Conservation (phyloP, 257 asterid species). For the Capsicum rhomboideum region DNA sequence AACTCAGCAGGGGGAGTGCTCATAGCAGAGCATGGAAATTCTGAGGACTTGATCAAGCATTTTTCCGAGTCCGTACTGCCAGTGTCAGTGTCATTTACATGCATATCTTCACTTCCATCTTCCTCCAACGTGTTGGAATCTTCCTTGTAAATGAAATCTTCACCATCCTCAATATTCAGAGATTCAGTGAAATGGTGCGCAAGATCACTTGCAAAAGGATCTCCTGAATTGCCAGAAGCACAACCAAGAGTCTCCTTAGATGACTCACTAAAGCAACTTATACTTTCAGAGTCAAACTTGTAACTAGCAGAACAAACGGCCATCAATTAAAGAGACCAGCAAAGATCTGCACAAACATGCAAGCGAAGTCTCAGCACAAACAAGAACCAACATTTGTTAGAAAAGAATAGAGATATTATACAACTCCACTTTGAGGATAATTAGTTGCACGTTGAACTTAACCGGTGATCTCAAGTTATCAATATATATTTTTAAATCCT, state of each 20-base stretch:
- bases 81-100: background rate
- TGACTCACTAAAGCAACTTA: slow-evolving; percentile 28
- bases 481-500: background rate
- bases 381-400: background rate
- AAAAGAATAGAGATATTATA: background rate
- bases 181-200: slow-evolving; percentile 29
- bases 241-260: slow-evolving; percentile 25
- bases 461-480: background rate
- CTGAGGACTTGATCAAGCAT: slow-evolving; percentile 35
- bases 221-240: slow-evolving; percentile 7
- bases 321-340: slow-evolving; percentile 39
- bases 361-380: background rate
- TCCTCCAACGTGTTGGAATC: slow-evolving; percentile 13
- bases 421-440: background rate
- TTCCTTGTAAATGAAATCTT: slow-evolving; percentile 17
- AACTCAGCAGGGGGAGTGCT: slow-evolving; percentile 17
- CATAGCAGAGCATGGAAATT: slow-evolving; percentile 38
- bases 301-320: slow-evolving; percentile 35
- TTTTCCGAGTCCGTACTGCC: slow-evolving; percentile 24
- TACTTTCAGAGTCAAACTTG: slow-evolving; percentile 34
- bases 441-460: background rate
- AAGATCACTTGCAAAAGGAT: slow-evolving; percentile 43
- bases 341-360: slow-evolving; percentile 3
- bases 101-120: slow-evolving; percentile 17
- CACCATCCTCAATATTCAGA: slow-evolving; percentile 26